phyloP scores from a whole-genome alignment of 768 basidiomycete genomes.

The Neoboletus subvelutipes region DNA sequence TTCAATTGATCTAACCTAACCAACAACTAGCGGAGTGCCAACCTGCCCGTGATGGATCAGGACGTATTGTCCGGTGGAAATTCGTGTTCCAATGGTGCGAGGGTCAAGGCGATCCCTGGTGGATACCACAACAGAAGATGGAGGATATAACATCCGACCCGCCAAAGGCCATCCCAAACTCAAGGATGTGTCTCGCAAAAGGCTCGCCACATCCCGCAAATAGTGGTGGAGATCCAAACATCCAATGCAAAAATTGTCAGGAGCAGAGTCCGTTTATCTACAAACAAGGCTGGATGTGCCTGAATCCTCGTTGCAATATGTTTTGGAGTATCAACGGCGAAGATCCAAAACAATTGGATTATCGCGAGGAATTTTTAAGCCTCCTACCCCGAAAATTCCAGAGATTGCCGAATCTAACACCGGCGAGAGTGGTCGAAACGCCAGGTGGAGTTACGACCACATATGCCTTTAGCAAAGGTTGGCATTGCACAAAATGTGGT shows the following conservation, averaged over 20 bases:
- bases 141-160: not conserved
- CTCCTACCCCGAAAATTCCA: slow-evolving; percentile 32
- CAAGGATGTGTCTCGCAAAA: not conserved
- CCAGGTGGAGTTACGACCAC: slow-evolving; percentile 46
- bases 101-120: slow-evolving; percentile 61
- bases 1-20: slow-evolving; percentile 17
- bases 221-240: not conserved
- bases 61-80: slow-evolving; percentile 72
- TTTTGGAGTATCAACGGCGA: slow-evolving; percentile 50
- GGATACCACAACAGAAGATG: slow-evolving; percentile 28
- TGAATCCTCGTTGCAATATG: slow-evolving; percentile 51
- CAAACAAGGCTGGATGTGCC: slow-evolving; percentile 57
- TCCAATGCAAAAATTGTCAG: slow-evolving; percentile 44
- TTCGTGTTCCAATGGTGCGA: slow-evolving; percentile 86
- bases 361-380: slow-evolving; percentile 47
- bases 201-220: not conserved
- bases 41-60: slow-evolving; percentile 43
- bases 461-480: slow-evolving; percentile 60
- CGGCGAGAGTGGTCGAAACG: slow-evolving; percentile 32
- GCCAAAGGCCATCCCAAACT: not conserved
- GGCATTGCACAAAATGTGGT: slow-evolving; percentile 69
- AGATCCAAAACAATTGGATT: slow-evolving; percentile 42
- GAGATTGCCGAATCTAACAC: slow-evolving; percentile 40
- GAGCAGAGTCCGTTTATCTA: slow-evolving; percentile 54
- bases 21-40: slow-evolving; percentile 56